A percentile compares a stretch with the other conserved stretches of the same genome.
Conservation (phyloP, 164 flowering plant species). For the Kalanchoe fedtschenkoi region DNA sequence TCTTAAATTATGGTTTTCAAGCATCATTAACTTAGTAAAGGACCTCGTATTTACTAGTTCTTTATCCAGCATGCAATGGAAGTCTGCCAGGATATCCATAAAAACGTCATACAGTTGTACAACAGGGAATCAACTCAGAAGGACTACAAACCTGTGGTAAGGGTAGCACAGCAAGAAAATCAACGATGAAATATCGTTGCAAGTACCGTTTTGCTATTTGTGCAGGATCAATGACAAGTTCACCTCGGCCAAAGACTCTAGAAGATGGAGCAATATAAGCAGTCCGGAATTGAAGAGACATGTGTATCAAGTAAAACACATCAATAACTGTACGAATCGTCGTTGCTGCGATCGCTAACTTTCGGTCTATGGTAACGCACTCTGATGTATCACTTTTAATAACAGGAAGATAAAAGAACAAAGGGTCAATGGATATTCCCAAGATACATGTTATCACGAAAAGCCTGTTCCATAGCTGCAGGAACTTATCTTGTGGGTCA, state of each 20-base stretch:
- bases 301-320: slow-evolving; percentile 62
- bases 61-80: no score
- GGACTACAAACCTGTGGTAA: slow-evolving; percentile 66
- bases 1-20: no score
- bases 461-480: slow-evolving; percentile 62
- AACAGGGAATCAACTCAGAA: neutral
- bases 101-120: no score
- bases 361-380: slow-evolving; percentile 56
- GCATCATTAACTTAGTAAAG: no score
- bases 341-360: slow-evolving; percentile 44
- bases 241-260: slow-evolving; percentile 93
- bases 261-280: slow-evolving; percentile 96
- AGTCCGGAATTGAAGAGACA: slow-evolving; percentile 77
- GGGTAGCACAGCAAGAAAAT: slow-evolving; percentile 80
- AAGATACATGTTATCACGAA: slow-evolving; percentile 74
- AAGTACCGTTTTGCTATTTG: slow-evolving; percentile 73
- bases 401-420: slow-evolving; percentile 79
- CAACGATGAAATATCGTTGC: slow-evolving; percentile 55
- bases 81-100: no score
- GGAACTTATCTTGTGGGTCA: slow-evolving; percentile 85
- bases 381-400: slow-evolving; percentile 18
- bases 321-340: slow-evolving; percentile 54
- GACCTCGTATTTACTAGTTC: no score
- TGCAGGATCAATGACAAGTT: slow-evolving; percentile 83
- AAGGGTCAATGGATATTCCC: slow-evolving; percentile 77